A percentile compares a stretch with the other conserved stretches of the same genome.
These are phyloP conservation scores for Alternaria sp. DNA, from an alignment of 2,329 filamentous ascomycete genomes.

Conservation along the genomic window DNA sequence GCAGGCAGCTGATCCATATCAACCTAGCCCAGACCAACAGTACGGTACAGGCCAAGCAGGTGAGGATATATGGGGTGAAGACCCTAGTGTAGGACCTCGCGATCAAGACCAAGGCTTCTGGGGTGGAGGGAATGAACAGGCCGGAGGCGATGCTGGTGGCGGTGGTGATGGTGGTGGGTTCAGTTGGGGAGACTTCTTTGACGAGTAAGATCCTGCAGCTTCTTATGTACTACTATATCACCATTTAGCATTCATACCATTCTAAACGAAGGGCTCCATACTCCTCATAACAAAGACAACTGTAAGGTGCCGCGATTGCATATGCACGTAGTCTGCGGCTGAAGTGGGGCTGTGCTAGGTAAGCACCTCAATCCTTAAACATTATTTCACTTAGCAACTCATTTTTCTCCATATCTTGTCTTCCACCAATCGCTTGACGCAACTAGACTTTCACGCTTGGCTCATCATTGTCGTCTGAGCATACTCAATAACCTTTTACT, in stretches of 20 bases:
- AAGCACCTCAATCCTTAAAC: neutral
- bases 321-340: neutral
- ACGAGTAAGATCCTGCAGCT: constrained; percentile 7
- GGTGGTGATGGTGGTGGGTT: constrained; percentile 32
- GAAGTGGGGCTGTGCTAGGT: neutral
- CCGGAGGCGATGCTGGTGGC: constrained; percentile 48
- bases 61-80: constrained; percentile 43
- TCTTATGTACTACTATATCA: constrained; percentile 7
- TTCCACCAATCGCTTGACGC: neutral
- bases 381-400: neutral
- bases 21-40: constrained; percentile 30
- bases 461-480: neutral
- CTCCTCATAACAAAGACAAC: neutral
- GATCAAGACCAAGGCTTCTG: constrained; percentile 39
- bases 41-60: constrained; percentile 22
- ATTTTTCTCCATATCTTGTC: neutral
- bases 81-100: constrained; percentile 36
- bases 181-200: constrained; percentile 39
- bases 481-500: neutral
- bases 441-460: no score
- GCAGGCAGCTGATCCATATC: constrained; percentile 35
- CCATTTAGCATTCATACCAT: constrained; percentile 5
- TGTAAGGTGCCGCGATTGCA: neutral
- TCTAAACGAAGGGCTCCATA: neutral
- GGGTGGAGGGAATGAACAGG: constrained; percentile 30